Base-by-base conservation (phyloP, 1,284 basidiomycete genomes). In the Ceratobasidium sp. region DNA sequence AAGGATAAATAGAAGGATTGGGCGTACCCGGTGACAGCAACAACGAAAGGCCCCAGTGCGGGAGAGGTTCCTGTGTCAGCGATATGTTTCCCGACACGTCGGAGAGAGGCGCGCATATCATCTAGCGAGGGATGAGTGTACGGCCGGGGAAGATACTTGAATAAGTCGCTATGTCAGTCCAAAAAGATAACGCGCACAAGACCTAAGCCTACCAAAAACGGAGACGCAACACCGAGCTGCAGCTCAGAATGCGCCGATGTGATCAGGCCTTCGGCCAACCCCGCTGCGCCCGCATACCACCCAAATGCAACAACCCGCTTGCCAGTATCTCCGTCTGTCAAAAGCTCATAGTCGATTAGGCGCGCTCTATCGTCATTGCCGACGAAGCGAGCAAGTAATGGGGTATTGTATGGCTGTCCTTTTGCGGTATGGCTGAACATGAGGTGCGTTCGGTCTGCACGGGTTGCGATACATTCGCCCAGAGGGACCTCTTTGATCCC, bases 341-440 rank as follows among this genome's bases (percentile, higher is more conserved):
- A 85, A 3, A 96, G 89, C 82, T 97, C 96, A 82, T 94, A 96
- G 84, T 97, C 96, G 79, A 97, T 89, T 26, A 96, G 84, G 17
- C 79, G 64, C n/a, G 73, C 73, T 10, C 44, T 50, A 15, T 50
- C 48, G 1, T 40, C 50, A 10, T 62, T 52, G n/a, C 38, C 61
- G 28, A 62, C 61, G 84, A 94, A 94, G 44, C 90, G 86, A 0
- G 91, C 87, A 1, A 97, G 87, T 0, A 97, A 86, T 0, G 91
- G 90, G 81, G 92, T 93, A 82, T 97, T 97, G 85, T 96, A 96
- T 13, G 87, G 84, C 84, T 97, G 94, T 0, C 93, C 92, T 84
- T 97, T 97, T 81, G 91, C 91, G 0, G 95, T 96, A 84, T 97
- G 96, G 42, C 93, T 95, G 87, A 97, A 97, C 92, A 96, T 95